These are phyloP conservation scores for Graphilbum ipis-grandicollis DNA, from an alignment of 2,329 filamentous ascomycete species.

Conservation along the genomic window DNA sequence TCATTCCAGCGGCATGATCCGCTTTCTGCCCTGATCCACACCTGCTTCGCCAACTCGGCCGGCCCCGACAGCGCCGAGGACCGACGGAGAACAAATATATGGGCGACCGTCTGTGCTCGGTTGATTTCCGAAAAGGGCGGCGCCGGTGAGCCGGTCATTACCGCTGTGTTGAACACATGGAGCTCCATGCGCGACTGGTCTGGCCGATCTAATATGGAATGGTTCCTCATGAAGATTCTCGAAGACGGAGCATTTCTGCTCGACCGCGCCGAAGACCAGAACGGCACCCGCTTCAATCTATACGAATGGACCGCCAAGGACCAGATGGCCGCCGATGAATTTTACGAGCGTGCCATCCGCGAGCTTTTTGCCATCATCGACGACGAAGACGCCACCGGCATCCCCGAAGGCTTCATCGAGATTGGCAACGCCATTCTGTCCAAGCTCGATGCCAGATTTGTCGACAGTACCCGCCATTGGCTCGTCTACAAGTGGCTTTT, in stretches of 20 bases:
- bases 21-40: constrained; percentile 69
- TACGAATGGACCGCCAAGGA: constrained; percentile 62
- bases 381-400: constrained; percentile 66
- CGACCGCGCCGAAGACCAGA: constrained; percentile 67
- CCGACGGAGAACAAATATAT: constrained; percentile 61
- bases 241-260: constrained; percentile 84
- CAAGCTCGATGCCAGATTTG: constrained; percentile 55
- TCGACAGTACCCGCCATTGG: constrained; percentile 63
- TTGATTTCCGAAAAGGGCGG: constrained; percentile 63
- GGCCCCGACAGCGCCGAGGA: constrained; percentile 71
- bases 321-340: constrained; percentile 68
- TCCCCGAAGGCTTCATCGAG: constrained; percentile 71
- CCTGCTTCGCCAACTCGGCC: constrained; percentile 74
- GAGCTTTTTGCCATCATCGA: constrained; percentile 75
- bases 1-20: constrained; percentile 83
- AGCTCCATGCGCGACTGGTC: constrained; percentile 77
- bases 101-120: constrained; percentile 74
- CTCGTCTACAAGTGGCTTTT: constrained; percentile 88
- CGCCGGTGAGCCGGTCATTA: constrained; percentile 63
- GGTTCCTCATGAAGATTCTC: constrained; percentile 86
- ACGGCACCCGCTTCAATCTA: constrained; percentile 52
- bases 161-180: constrained; percentile 77
- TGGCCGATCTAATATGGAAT: constrained; percentile 75
- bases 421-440: constrained; percentile 69
- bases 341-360: constrained; percentile 68